These are phyloP conservation scores for Gossypium schwendimanii DNA, from an alignment of 441 rosid genomes.

Conservation along the genomic window DNA sequence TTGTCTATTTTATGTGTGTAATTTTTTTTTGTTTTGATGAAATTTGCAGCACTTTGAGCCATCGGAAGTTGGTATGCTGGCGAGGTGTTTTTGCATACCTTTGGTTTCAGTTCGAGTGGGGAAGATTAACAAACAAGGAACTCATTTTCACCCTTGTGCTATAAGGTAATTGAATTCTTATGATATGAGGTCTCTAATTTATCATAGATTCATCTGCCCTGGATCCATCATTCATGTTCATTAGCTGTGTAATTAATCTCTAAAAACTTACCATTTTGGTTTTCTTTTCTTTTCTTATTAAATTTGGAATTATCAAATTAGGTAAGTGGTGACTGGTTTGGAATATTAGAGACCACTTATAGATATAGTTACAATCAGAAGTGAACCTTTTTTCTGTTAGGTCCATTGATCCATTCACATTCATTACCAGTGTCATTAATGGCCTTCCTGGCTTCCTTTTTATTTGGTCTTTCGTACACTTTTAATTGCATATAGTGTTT, in stretches of 20 bases:
- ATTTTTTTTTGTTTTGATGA: not conserved
- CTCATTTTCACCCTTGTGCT: conserved; percentile 51
- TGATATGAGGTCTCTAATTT: not conserved
- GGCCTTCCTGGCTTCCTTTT: not conserved
- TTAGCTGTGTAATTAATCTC: not conserved
- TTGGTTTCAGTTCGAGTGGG: conserved; percentile 85
- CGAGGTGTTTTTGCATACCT: conserved; percentile 91
- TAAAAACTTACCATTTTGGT: not conserved
- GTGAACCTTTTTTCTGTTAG: not conserved
- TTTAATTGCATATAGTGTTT: not conserved
- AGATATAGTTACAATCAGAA: not conserved
- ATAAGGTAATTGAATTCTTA: conserved; percentile 43
- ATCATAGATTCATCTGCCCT: not conserved
- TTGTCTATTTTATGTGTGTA: not conserved
- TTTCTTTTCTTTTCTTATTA: not conserved
- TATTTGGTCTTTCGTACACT: not conserved
- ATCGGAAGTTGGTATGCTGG: conserved; percentile 73
- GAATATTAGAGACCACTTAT: not conserved
- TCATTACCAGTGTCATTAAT: not conserved
- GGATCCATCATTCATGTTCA: conserved; percentile 15
- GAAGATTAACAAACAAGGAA: conserved; percentile 66
- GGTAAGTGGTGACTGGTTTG: not conserved
- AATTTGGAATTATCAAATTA: conserved; percentile 3
- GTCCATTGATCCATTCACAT: not conserved
- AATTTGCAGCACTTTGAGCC: conserved; percentile 70